These are phyloP conservation scores for Herpotrichia juniperi DNA, from an alignment of 2,329 filamentous ascomycete genomes.

Conservation along the genomic window DNA sequence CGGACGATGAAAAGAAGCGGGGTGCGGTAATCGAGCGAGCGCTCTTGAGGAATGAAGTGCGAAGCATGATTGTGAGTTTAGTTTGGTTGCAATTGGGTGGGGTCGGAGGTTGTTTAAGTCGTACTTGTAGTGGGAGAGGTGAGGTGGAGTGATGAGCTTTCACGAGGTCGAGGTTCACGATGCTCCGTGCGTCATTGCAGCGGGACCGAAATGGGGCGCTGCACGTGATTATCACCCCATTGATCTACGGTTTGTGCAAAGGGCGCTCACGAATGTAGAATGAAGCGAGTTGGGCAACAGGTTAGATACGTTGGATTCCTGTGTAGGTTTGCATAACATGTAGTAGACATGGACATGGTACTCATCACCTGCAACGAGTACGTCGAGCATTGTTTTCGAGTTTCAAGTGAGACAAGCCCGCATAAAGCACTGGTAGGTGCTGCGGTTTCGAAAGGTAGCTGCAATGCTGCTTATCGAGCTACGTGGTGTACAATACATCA, in stretches of 20 bases:
- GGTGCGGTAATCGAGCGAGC: constrained; percentile 44
- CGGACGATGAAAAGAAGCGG: constrained; percentile 51
- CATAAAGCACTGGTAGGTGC: background rate
- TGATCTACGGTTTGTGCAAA: too few relatives aligned
- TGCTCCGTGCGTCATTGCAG: constrained; percentile 2
- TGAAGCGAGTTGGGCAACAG: background rate
- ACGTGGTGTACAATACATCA: background rate
- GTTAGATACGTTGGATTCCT: background rate
- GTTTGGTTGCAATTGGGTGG: constrained; percentile 12
- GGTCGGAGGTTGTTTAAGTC: constrained; percentile 21
- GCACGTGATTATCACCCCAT: constrained; percentile 8
- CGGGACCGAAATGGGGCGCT: background rate
- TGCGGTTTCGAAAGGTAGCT: constrained; percentile 1
- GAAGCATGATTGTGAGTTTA: constrained; percentile 36
- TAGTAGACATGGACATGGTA: background rate
- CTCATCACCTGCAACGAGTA: background rate
- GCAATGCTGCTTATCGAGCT: background rate
- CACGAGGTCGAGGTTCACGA: background rate
- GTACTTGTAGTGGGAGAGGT: constrained; percentile 16
- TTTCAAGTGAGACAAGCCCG: background rate
- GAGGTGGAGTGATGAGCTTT: constrained; percentile 14
- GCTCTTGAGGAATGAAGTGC: constrained; percentile 48
- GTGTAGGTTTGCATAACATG: background rate
- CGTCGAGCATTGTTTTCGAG: background rate
- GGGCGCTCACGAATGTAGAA: too few relatives aligned